These are phyloP conservation scores for Nicotiana tabacum DNA, from an alignment of 257 asterid species.

Conservation along the genomic window DNA sequence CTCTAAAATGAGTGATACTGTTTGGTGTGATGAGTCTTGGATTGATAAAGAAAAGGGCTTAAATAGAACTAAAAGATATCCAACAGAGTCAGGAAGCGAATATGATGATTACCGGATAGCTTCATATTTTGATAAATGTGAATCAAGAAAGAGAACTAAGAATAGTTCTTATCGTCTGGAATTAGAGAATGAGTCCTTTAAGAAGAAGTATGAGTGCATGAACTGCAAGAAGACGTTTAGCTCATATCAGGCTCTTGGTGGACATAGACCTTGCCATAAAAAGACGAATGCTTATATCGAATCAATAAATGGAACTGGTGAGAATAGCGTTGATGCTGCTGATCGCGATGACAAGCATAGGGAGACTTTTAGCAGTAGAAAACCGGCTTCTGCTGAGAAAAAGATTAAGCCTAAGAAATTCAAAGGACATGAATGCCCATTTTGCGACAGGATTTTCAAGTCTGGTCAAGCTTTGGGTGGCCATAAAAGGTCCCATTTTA, in stretches of 20 bases:
- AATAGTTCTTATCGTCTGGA: constrained; percentile 30
- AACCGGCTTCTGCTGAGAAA: constrained; percentile 35
- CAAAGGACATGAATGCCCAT: constrained; percentile 72
- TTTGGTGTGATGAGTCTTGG: constrained; percentile 26
- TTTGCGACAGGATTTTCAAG: constrained; percentile 72
- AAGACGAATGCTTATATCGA: constrained; percentile 32
- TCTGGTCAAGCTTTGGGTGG: constrained; percentile 98
- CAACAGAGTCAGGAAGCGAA: constrained; percentile 29
- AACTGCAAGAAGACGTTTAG: constrained; percentile 77
- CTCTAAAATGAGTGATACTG: constrained; percentile 17
- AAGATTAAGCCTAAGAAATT: constrained; percentile 42
- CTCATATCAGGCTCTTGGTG: constrained; percentile 93
- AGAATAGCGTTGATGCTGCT: constrained; percentile 57
- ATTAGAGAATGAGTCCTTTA: constrained; percentile 22
- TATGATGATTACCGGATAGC: constrained; percentile 20
- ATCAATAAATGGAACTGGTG: constrained; percentile 51
- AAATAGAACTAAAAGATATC: constrained; percentile 22
- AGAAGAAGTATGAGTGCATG: constrained; percentile 68
- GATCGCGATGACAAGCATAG: constrained; percentile 32
- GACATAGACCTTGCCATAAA: constrained; percentile 91
- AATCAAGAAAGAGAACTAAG: constrained; percentile 35
- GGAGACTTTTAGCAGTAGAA: constrained; percentile 36
- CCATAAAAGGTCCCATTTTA: constrained; percentile 84
- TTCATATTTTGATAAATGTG: constrained; percentile 21
- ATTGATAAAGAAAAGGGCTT: constrained; percentile 29